Evolutionary conservation across 352 stramenopile genomes (phyloP).

Genomic region (Phytophthora megakarya): DNA sequence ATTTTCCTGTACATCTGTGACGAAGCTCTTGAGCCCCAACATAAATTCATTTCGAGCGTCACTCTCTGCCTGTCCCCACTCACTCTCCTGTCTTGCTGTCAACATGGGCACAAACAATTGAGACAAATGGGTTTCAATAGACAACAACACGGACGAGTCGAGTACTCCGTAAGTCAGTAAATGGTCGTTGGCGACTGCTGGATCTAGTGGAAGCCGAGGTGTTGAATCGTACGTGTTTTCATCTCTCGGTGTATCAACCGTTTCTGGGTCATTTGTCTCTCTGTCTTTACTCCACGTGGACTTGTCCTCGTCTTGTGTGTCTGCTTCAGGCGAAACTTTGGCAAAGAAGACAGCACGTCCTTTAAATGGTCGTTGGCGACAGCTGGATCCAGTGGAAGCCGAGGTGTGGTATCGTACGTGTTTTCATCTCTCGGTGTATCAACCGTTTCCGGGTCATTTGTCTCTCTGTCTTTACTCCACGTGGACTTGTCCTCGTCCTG

Average conservation of each 20-base stretch:
- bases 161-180: constrained; percentile 73
- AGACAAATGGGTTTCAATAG: constrained; percentile 72
- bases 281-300: not conserved
- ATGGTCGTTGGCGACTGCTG: constrained; percentile 72
- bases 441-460: constrained; percentile 31
- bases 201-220: constrained; percentile 46
- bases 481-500: constrained; percentile 1
- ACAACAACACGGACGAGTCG: constrained; percentile 69
- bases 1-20: constrained; percentile 88
- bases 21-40: constrained; percentile 78
- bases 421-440: constrained; percentile 9
- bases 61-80: constrained; percentile 71
- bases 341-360: constrained; percentile 78
- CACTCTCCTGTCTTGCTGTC: constrained; percentile 32
- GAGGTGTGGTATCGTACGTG: constrained; percentile 22
- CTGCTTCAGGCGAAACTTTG: constrained; percentile 48
- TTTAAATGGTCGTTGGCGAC: constrained; percentile 71
- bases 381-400: constrained; percentile 51
- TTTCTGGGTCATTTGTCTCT: constrained; percentile 29
- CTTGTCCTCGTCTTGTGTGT: constrained; percentile 5
- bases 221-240: constrained; percentile 37
- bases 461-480: not conserved
- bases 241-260: constrained; percentile 10
- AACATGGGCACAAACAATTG: constrained; percentile 77
- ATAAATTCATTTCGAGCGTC: constrained; percentile 87